These are phyloP conservation scores for Zymoseptoria brevis DNA, from an alignment of 2,329 filamentous ascomycete genomes.

Conservation along the genomic window DNA sequence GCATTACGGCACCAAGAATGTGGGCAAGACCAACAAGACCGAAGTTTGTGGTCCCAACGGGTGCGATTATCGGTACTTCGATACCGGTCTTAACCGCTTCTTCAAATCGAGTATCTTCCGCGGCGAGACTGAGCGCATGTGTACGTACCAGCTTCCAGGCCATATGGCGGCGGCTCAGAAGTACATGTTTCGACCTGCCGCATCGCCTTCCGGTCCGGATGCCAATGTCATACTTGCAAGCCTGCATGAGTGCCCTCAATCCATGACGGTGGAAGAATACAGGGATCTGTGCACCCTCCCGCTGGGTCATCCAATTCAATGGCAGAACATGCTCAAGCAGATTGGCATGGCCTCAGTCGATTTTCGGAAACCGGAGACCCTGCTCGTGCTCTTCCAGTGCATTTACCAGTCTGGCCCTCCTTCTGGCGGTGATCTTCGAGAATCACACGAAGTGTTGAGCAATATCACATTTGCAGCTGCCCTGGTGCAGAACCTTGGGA, in stretches of 20 bases:
- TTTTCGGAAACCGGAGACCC: conserved; percentile 48
- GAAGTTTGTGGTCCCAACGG: neutral
- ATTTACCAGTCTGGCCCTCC: conserved; percentile 49
- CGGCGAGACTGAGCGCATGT: neutral
- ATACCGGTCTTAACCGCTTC: neutral
- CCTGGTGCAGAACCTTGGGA: conserved; percentile 9
- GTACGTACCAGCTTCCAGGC: neutral
- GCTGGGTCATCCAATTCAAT: conserved; percentile 40
- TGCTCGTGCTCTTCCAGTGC: conserved; percentile 45
- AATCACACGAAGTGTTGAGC: conserved; percentile 42
- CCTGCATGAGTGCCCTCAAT: conserved; percentile 41
- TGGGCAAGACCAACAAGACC: neutral
- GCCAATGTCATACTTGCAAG: conserved; percentile 36
- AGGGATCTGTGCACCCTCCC: conserved; percentile 44
- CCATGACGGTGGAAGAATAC: conserved; percentile 46
- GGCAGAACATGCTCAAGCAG: conserved; percentile 44
- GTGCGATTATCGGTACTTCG: neutral
- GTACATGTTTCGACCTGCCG: conserved; percentile 3
- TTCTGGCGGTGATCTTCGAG: conserved; percentile 29
- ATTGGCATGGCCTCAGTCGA: conserved; percentile 50
- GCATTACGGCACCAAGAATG: neutral
- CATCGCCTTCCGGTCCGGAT: conserved; percentile 6
- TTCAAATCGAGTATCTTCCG: neutral
- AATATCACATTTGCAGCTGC: conserved; percentile 27
- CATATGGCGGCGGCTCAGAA: neutral